Evolutionary conservation across 2,329 filamentous ascomycete genomes (phyloP).

Genomic region (Diatrype stigma): DNA sequence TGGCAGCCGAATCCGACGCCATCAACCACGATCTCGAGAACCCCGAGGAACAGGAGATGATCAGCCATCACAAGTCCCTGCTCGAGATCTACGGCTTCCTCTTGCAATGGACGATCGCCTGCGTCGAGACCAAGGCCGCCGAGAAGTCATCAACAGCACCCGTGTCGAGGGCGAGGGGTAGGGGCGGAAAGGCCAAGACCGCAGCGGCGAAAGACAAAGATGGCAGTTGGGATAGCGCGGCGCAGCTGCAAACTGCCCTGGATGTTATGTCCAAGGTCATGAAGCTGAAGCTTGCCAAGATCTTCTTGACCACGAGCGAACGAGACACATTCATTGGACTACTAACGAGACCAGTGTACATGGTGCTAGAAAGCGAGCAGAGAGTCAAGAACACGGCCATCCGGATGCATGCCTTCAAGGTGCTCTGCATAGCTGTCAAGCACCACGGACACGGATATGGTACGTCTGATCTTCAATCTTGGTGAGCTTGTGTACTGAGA

Average conservation of each 20-base stretch:
- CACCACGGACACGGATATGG: constrained; percentile 96
- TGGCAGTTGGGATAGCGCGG: constrained; percentile 80
- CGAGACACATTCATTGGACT: constrained; percentile 91
- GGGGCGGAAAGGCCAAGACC: constrained; percentile 70
- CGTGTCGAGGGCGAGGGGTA: constrained; percentile 67
- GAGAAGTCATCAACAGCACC: constrained; percentile 78
- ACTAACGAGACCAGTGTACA: constrained; percentile 87
- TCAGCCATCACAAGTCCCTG: constrained; percentile 83
- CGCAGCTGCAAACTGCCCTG: constrained; percentile 81
- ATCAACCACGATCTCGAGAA: constrained; percentile 82
- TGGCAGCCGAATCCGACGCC: constrained; percentile 80
- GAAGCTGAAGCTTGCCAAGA: constrained; percentile 84
- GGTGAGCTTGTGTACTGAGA: constrained; percentile 7
- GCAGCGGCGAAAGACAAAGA: constrained; percentile 61
- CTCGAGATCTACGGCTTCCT: constrained; percentile 93
- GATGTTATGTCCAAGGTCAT: constrained; percentile 96
- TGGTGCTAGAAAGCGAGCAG: constrained; percentile 90
- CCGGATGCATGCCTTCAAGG: constrained; percentile 95
- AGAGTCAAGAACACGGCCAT: constrained; percentile 84
- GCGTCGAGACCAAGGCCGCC: constrained; percentile 88
- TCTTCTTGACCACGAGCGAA: constrained; percentile 95
- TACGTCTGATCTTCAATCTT: constrained; percentile 35
- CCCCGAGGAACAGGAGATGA: constrained; percentile 78
- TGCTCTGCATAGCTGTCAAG: constrained; percentile 93
- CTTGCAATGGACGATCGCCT: constrained; percentile 89